Evolutionary conservation across 164 flowering plant genomes (phyloP).

Genomic region (Umbilicus rupestris): DNA sequence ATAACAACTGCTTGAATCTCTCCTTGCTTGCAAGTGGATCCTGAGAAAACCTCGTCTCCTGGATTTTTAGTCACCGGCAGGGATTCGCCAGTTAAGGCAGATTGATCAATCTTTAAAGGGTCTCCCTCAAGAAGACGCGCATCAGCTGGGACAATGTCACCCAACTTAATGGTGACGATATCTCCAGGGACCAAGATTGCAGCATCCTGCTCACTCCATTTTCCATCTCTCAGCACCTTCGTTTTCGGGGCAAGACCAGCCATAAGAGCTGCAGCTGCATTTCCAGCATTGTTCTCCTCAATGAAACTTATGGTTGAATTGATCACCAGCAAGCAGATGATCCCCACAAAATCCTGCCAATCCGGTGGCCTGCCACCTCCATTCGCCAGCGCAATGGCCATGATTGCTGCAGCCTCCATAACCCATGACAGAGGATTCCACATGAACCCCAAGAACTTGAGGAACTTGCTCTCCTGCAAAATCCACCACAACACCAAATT

Average conservation of each 20-base stretch:
- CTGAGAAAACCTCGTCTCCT: slow-evolving; percentile 37
- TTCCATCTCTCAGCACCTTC: slow-evolving; percentile 46
- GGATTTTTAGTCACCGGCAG: slow-evolving; percentile 27
- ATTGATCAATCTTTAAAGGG: not conserved
- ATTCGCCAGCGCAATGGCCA: slow-evolving; percentile 45
- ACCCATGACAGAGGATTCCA: slow-evolving; percentile 44
- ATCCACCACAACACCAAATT: slow-evolving; percentile 16
- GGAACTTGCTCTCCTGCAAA: slow-evolving; percentile 35
- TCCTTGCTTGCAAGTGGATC: slow-evolving; percentile 52
- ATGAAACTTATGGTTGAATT: slow-evolving; percentile 50
- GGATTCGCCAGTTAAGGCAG: not conserved
- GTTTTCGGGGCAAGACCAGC: slow-evolving; percentile 28
- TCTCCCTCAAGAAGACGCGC: slow-evolving; percentile 39
- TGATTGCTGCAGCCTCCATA: slow-evolving; percentile 30
- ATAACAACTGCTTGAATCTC: slow-evolving; percentile 49
- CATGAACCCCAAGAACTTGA: slow-evolving; percentile 46
- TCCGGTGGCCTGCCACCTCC: slow-evolving; percentile 43
- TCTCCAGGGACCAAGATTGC: slow-evolving; percentile 46
- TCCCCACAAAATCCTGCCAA: slow-evolving; percentile 20
- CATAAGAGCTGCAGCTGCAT: not conserved
- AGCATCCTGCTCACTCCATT: slow-evolving; percentile 44
- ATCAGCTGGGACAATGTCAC: slow-evolving; percentile 48
- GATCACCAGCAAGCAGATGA: slow-evolving; percentile 27
- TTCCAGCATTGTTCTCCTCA: slow-evolving; percentile 48
- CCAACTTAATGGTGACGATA: slow-evolving; percentile 37